Percentiles rank a stretch among this genome's conserved stretches.
Conservation (phyloP, 2,329 filamentous ascomycete genomes). For the Leptographium radiaticola region DNA sequence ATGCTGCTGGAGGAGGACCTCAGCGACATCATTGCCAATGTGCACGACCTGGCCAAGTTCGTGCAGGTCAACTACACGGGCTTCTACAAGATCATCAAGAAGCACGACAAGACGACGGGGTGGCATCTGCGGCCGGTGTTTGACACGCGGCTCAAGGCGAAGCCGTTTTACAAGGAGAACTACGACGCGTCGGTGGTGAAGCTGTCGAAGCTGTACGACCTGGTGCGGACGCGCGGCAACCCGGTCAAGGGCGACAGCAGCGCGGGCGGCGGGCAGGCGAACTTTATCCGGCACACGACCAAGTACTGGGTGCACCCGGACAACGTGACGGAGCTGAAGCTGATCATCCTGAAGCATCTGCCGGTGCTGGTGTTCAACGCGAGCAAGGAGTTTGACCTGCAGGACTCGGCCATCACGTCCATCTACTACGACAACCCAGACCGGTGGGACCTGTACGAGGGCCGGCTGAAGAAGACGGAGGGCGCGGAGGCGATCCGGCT, state of each 20-base stretch:
- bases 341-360: conserved; percentile 94
- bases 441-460: conserved; percentile 87
- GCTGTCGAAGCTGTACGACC: conserved; percentile 87
- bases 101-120: conserved; percentile 93
- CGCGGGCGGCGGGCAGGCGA: conserved; percentile 84
- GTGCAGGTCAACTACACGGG: conserved; percentile 97
- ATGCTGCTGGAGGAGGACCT: conserved; percentile 86
- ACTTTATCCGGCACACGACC: conserved; percentile 91
- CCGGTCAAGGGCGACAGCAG: conserved; percentile 84
- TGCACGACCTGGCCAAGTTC: conserved; percentile 95
- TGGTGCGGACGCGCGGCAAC: conserved; percentile 84
- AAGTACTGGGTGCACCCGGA: conserved; percentile 99
- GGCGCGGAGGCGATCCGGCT: conserved; percentile 93
- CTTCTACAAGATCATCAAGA: conserved; percentile 99
- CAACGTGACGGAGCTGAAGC: conserved; percentile 95
- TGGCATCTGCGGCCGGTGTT: conserved; percentile 96
- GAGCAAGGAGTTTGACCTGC: conserved; percentile 85
- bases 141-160: conserved; percentile 82
- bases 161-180: conserved; percentile 98
- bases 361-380: conserved; percentile 95
- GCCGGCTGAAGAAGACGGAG: conserved; percentile 92
- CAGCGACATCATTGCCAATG: conserved; percentile 95
- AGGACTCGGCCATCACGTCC: conserved; percentile 90
- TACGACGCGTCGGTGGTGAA: conserved; percentile 94
- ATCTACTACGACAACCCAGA: conserved; percentile 97